Conservation (phyloP, 2,329 filamentous ascomycete species). For the Aspergillus amoenus region DNA sequence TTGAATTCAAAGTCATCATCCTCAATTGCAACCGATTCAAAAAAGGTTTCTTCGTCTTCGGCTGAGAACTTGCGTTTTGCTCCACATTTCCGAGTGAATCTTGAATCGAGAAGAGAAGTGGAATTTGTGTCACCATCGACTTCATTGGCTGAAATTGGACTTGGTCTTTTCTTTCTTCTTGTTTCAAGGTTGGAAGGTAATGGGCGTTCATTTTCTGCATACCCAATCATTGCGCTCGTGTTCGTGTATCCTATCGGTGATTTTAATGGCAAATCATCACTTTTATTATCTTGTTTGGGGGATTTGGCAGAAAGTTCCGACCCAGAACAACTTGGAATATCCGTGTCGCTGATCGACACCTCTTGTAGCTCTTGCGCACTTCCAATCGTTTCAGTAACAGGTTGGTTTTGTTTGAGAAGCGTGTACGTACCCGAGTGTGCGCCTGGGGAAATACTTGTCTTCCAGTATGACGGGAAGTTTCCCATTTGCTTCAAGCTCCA, state of each 20-base stretch:
- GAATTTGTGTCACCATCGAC: not conserved
- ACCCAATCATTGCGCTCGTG: constrained; percentile 3
- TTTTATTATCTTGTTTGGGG: constrained; percentile 31
- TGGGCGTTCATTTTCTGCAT: constrained; percentile 16
- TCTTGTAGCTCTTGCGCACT: constrained; percentile 39
- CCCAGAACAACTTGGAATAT: constrained; percentile 30
- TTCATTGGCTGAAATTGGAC: not conserved
- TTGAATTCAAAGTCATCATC: constrained; percentile 38
- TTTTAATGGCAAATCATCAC: constrained; percentile 25
- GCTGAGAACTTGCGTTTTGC: constrained; percentile 59
- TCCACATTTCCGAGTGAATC: constrained; percentile 44
- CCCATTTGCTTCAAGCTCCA: constrained; percentile 29
- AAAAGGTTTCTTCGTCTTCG: constrained; percentile 47
- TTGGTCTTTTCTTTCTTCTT: constrained; percentile 28
- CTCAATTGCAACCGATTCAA: constrained; percentile 15
- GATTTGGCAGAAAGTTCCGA: constrained; percentile 30
- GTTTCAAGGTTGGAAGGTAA: constrained; percentile 34
- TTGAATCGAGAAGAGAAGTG: not conserved
- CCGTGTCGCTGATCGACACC: constrained; percentile 24
- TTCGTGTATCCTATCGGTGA: constrained; percentile 1
- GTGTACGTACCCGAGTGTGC: constrained; percentile 53
- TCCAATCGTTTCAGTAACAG: not conserved
- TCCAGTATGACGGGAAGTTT: constrained; percentile 60
- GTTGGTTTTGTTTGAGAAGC: not conserved
- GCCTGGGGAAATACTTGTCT: constrained; percentile 57